Conservation (phyloP, 2,329 filamentous ascomycete genomes). For the Zasmidium citrigriseum region DNA sequence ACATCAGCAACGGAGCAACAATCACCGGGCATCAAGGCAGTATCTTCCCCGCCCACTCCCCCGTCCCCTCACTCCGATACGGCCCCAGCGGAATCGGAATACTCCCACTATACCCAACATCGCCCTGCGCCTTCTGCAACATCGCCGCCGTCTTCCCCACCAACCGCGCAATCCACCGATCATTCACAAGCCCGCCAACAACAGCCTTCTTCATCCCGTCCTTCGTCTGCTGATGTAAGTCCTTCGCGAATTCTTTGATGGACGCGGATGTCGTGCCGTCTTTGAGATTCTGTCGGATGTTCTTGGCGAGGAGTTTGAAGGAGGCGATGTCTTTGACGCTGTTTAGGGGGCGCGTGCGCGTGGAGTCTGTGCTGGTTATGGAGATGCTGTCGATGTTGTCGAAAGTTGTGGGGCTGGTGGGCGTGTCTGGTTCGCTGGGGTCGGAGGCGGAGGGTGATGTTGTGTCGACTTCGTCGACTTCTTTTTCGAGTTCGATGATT, state of each 20-base stretch:
- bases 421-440: slow-evolving; percentile 4
- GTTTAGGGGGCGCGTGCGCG: background rate
- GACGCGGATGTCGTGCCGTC: slow-evolving; percentile 23
- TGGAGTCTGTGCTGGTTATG: background rate
- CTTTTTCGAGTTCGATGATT: slow-evolving; percentile 55
- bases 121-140: slow-evolving; percentile 51
- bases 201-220: slow-evolving; percentile 51
- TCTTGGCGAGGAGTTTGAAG: slow-evolving; percentile 30
- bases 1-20: no score
- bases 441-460: background rate
- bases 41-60: slow-evolving; percentile 23
- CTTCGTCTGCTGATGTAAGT: slow-evolving; percentile 38
- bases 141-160: slow-evolving; percentile 54
- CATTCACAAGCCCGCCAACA: slow-evolving; percentile 51
- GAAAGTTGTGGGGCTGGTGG: slow-evolving; percentile 27
- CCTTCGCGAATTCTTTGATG: slow-evolving; percentile 33
- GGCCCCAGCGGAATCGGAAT: slow-evolving; percentile 46
- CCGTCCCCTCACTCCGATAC: slow-evolving; percentile 32
- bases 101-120: slow-evolving; percentile 53
- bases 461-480: slow-evolving; percentile 35
- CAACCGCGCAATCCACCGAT: slow-evolving; percentile 57
- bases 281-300: slow-evolving; percentile 29
- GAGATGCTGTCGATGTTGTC: slow-evolving; percentile 30
- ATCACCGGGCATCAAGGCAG: slow-evolving; percentile 25
- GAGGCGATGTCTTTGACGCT: slow-evolving; percentile 15